Evolutionary conservation across 2,329 filamentous ascomycete genomes (phyloP).

Genomic region (Exophiala aquamarina): DNA sequence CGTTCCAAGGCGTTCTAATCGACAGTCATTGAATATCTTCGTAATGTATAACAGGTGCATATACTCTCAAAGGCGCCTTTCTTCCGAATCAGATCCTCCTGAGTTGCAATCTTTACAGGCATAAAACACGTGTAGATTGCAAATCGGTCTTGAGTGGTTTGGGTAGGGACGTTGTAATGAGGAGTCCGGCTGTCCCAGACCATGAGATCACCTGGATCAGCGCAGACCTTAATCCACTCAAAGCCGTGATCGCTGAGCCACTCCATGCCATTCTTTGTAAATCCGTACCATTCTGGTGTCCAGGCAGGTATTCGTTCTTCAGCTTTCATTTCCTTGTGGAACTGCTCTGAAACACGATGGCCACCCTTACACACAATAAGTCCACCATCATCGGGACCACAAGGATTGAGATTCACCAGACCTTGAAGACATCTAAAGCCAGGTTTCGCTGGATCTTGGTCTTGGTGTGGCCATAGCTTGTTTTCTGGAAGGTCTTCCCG

Average conservation of each 20-base stretch:
- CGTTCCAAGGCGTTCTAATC: constrained; percentile 34
- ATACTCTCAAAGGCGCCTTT: constrained; percentile 41
- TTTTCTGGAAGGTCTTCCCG: background rate
- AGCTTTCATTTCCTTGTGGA: constrained; percentile 33
- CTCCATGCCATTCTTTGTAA: constrained; percentile 32
- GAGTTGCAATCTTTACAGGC: constrained; percentile 41
- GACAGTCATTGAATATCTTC: background rate
- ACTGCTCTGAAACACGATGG: constrained; percentile 34
- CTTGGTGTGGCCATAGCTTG: constrained; percentile 49
- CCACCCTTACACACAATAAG: constrained; percentile 37
- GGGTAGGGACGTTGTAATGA: constrained; percentile 42
- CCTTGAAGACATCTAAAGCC: constrained; percentile 55
- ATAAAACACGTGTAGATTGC: constrained; percentile 43
- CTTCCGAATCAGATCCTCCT: constrained; percentile 44
- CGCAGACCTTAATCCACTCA: constrained; percentile 38
- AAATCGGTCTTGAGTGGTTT: constrained; percentile 32
- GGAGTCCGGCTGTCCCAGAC: constrained; percentile 42
- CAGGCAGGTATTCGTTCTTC: constrained; percentile 31
- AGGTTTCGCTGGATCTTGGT: constrained; percentile 44
- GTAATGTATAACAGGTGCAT: background rate
- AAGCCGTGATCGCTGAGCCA: constrained; percentile 36
- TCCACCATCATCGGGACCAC: constrained; percentile 40
- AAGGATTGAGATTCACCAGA: constrained; percentile 45
- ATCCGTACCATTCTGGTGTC: constrained; percentile 34
- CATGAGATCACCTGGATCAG: constrained; percentile 46